A percentile compares a stretch with the other conserved stretches of the same genome.
phyloP scores from a whole-genome alignment of 148 eudicot genomes.

The Limonium bicolor region DNA sequence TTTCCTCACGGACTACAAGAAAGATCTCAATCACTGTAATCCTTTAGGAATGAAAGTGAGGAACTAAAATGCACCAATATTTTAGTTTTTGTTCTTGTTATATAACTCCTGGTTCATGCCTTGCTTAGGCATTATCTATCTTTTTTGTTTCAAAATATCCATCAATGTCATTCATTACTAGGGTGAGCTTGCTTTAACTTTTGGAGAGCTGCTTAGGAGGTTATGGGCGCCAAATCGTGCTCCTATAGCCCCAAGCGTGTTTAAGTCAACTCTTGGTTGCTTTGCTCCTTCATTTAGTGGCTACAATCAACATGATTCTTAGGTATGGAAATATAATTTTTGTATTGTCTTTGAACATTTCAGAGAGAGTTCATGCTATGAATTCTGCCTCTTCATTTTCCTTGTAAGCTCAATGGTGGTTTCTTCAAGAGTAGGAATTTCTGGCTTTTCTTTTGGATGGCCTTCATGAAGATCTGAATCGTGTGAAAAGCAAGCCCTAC shows the following conservation, averaged over 20 bases:
- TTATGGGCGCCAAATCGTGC: conserved; percentile 55
- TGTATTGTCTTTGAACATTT: background rate
- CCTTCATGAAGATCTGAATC: conserved; percentile 88
- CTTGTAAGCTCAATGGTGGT: background rate
- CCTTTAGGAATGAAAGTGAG: conserved; percentile 74
- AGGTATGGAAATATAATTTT: conserved; percentile 25
- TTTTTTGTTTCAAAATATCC: too few relatives aligned
- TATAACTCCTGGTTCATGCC: too few relatives aligned
- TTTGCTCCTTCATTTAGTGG: conserved; percentile 85
- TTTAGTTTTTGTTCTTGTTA: too few relatives aligned
- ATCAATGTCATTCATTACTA: too few relatives aligned
- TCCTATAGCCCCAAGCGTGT: conserved; percentile 38
- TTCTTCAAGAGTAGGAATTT: conserved; percentile 40
- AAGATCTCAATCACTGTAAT: conserved; percentile 60
- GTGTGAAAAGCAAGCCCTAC: conserved; percentile 62
- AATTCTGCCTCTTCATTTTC: conserved; percentile 2
- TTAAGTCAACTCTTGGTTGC: conserved; percentile 45
- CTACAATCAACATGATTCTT: conserved; percentile 85
- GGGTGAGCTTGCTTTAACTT: conserved; percentile 82
- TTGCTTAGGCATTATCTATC: too few relatives aligned
- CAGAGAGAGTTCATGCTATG: background rate
- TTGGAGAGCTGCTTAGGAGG: conserved; percentile 68
- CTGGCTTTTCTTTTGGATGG: conserved; percentile 83
- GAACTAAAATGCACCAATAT: conserved; percentile 1
- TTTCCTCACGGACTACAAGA: conserved; percentile 68